These are phyloP conservation scores for Coemansia sp. DNA, from an alignment of 192 early-diverging fungal species.

Conservation along the genomic window DNA sequence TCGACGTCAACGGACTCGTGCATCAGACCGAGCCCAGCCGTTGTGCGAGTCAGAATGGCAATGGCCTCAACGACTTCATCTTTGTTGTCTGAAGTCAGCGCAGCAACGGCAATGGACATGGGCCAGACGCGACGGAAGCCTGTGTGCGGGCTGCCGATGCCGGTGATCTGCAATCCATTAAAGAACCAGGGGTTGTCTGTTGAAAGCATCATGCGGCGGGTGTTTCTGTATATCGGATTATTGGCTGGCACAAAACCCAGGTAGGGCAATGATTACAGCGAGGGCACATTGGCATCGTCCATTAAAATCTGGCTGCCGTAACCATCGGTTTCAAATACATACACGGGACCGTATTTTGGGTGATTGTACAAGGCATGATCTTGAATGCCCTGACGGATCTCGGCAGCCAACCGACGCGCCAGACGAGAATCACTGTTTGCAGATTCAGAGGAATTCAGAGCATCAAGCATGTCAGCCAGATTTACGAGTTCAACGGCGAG, in stretches of 20 bases:
- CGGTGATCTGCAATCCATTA: conserved; percentile 36
- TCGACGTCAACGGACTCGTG: conserved; percentile 58
- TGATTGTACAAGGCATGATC: conserved; percentile 51
- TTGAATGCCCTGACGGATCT: conserved; percentile 54
- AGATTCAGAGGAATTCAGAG: background rate
- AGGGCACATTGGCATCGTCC: conserved; percentile 68
- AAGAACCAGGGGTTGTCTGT: conserved; percentile 63
- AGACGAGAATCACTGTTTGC: conserved; percentile 11
- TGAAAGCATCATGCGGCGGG: conserved; percentile 55
- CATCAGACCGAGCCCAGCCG: conserved; percentile 55
- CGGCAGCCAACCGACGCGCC: conserved; percentile 36
- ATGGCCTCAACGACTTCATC: conserved; percentile 45
- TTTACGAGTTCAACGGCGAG: conserved; percentile 55
- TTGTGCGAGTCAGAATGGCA: conserved; percentile 40
- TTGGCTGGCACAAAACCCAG: conserved; percentile 51
- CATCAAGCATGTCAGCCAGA: conserved; percentile 37
- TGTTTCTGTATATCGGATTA: conserved; percentile 55
- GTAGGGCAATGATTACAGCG: conserved; percentile 56
- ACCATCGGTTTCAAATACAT: conserved; percentile 65
- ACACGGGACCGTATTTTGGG: conserved; percentile 50
- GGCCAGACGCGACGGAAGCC: conserved; percentile 58
- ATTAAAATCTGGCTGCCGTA: conserved; percentile 59
- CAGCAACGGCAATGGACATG: conserved; percentile 55
- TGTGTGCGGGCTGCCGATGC: conserved; percentile 60
- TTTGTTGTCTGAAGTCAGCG: conserved; percentile 37